Base-by-base conservation (phyloP, 2,329 filamentous ascomycete species). In the Hypoxylon sp. region DNA sequence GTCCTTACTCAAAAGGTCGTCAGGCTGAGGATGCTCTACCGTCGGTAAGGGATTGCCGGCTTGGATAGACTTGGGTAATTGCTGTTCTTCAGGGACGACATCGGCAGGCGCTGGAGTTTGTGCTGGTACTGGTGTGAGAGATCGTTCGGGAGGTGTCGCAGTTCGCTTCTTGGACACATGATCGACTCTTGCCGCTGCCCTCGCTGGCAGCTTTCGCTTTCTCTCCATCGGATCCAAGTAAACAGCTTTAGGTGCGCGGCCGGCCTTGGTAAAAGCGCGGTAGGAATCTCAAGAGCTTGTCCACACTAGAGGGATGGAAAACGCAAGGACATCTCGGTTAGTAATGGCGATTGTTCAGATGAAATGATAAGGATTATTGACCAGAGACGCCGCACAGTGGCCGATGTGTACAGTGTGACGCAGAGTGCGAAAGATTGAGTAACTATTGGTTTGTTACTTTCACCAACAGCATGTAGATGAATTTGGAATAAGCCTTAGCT, bases 21-120 rank as follows among this genome's bases (percentile, higher is more conserved):
- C 84, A 0, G 89, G 80, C 76, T 96, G 92, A 14, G 89, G 83
- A 52, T 87, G 84, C 71, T 90, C 86, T 13, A 94, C 85, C 0
- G 90, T 92, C 2, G 92, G 92, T 32, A 95, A 81, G 14, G 91
- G 89, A 74, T 91, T 88, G 52, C 89, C 89, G 1, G 90, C 80
- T 72, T 86, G 82, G 36, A 94, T 80, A 49, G 87, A 88, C 68
- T 84, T 88, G 25, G 91, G 91, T 60, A 94, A 75, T 60, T 80
- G 80, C 23, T 73, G 63, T 36, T 77, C 71, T 79, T 79, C 70
- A 70, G 75, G 45, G 79, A 78, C 52, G 76, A 73, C 21, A 79
- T 80, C 66, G 78, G 79, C 60, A 77, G 79, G 66, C 69, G 76
- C 75, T 10, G 81, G 80, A 45, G 77, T 78, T 49, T 73, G 76